Evolutionary conservation across 1,284 basidiomycete species (phyloP).

Genomic region (Puccinia horiana): DNA sequence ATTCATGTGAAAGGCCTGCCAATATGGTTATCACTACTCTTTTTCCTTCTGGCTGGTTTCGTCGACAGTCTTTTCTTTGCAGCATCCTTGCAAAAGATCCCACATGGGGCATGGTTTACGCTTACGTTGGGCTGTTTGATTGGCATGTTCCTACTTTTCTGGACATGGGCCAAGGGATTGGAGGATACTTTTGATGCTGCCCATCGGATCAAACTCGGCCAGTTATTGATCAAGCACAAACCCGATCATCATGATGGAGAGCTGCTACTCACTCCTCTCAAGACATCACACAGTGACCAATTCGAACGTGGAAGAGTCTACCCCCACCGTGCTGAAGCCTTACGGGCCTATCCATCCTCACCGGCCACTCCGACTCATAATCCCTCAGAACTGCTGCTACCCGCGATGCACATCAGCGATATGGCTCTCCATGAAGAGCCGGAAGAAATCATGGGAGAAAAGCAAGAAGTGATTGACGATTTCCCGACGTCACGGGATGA

Average conservation of each 20-base stretch:
- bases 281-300: background rate
- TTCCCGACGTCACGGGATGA: background rate
- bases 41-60: slow-evolving; percentile 66
- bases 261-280: background rate
- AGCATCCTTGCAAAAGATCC: slow-evolving; percentile 52
- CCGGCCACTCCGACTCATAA: background rate
- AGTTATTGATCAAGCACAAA: slow-evolving; percentile 50
- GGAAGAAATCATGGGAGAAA: slow-evolving; percentile 14
- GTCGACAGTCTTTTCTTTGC: slow-evolving; percentile 54
- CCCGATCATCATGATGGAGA: background rate
- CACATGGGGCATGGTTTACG: slow-evolving; percentile 54
- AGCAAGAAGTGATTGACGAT: background rate
- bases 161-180: slow-evolving; percentile 52
- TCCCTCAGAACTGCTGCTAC: background rate
- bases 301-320: background rate
- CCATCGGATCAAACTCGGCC: slow-evolving; percentile 52
- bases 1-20: slow-evolving; percentile 48
- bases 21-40: slow-evolving; percentile 60
- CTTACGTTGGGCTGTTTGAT: slow-evolving; percentile 51
- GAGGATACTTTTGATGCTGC: slow-evolving; percentile 52
- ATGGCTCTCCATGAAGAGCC: slow-evolving; percentile 49
- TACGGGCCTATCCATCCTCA: background rate
- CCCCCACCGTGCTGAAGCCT: background rate
- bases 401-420: slow-evolving; percentile 32
- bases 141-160: slow-evolving; percentile 51